Conservation (phyloP, 164 flowering plant species). For the Aristolochia californica region DNA sequence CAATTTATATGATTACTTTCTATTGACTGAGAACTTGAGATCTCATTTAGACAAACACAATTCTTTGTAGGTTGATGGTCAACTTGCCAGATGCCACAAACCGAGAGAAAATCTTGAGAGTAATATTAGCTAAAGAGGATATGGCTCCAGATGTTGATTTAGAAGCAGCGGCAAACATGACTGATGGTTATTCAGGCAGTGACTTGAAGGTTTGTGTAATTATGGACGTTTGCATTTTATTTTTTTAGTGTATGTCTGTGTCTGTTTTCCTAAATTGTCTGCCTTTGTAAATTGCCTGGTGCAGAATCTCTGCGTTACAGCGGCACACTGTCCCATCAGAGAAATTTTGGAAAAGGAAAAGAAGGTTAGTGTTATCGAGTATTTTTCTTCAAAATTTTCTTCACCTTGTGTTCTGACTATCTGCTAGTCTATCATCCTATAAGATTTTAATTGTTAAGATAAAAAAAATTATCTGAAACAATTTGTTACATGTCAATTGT, state of each 20-base stretch:
- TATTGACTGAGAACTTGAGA: not conserved
- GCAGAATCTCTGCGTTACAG: constrained; percentile 76
- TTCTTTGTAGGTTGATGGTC: constrained; percentile 75
- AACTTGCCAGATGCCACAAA: constrained; percentile 85
- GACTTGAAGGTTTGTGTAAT: constrained; percentile 62
- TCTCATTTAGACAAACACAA: not conserved
- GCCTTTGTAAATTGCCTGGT: constrained; percentile 4
- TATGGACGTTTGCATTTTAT: no score
- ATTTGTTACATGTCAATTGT: no score
- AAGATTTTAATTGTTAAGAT: no score
- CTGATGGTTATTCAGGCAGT: constrained; percentile 98
- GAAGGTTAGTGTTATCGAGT: constrained; percentile 31
- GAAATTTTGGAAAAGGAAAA: constrained; percentile 72
- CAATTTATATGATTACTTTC: no score
- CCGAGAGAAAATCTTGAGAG: constrained; percentile 69
- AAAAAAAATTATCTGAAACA: no score
- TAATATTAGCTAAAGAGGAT: constrained; percentile 82
- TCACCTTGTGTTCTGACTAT: no score
- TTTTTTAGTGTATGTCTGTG: no score
- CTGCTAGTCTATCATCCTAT: not conserved
- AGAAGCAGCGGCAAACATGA: constrained; percentile 70
- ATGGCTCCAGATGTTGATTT: constrained; percentile 64
- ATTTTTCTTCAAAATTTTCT: not conserved
- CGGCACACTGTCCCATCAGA: constrained; percentile 68
- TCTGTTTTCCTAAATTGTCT: not conserved